Evolutionary conservation across 495 filamentous ascomycete genomes (phyloP).

Genomic region (Immersiella caudata): DNA sequence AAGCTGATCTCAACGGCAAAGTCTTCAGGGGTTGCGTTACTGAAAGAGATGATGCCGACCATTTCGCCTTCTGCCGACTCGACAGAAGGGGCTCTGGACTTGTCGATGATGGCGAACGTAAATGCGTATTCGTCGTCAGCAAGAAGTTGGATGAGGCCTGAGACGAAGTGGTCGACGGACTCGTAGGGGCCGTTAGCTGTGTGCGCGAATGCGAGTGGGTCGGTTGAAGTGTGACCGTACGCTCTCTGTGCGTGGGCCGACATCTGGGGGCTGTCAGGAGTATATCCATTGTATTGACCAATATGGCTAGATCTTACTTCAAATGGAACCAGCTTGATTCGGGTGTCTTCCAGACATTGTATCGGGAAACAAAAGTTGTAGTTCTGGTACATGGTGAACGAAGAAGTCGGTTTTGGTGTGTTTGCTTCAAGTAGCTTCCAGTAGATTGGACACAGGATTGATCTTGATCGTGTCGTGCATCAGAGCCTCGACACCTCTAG

Average conservation of each 20-base stretch:
- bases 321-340: conserved; percentile 1
- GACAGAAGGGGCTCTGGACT: not conserved
- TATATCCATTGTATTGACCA: not conserved
- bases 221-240: not conserved
- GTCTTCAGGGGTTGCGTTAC: not conserved
- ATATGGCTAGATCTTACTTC: not conserved
- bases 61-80: not conserved
- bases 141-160: not conserved
- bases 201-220: not conserved
- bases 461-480: too few relatives aligned
- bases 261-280: not conserved
- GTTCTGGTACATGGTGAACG: not conserved
- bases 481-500: too few relatives aligned
- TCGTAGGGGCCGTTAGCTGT: conserved; percentile 1
- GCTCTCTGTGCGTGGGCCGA: not conserved
- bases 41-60: not conserved
- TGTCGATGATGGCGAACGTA: conserved; percentile 8
- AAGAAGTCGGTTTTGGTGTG: too few relatives aligned
- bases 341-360: not conserved
- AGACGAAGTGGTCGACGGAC: not conserved
- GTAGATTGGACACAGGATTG: too few relatives aligned
- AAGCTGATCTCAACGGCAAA: not conserved
- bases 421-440: too few relatives aligned
- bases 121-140: conserved; percentile 6
- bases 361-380: not conserved